Evolutionary conservation across 768 basidiomycete species (phyloP), one percentile per base, ranked within the genome.

Genomic region (Stropharia rugosoannulata): DNA sequence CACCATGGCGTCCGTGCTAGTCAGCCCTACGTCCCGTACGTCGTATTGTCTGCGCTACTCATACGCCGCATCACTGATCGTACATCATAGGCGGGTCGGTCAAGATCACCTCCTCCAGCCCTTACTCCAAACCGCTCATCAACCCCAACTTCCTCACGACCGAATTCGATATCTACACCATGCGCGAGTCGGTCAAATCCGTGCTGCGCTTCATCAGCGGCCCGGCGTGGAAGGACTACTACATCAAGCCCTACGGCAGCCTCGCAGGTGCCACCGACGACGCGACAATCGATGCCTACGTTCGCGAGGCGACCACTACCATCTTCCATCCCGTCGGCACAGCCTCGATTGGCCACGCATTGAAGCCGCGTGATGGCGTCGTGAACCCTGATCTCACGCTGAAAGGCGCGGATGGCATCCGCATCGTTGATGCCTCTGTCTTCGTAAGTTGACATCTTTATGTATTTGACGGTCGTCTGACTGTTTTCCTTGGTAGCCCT

Each of bases 71-170:
- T n/a, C n/a, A n/a, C n/a, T 22, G 4, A 22, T 22, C 22, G 22
- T 54, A 68, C 58, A 2, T 13, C n/a, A 9, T 51, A 77, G 75
- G 73, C 53, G 76, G 75, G 11, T 63, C 63, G 7, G 57, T 75
- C n/a, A 68, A 62, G 13, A 53, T 83, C 36, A 74, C 68, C 41
- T 75, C 78, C 25, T 70, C 68, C n/a, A 65, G 76, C 60, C 73
- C 81, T 13, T 81, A 83, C 68, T 67, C 71, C 38, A 49, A 65
- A 25, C 81, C 82, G 0, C 35, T 68, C n/a, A 80, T 84, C 64
- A 72, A 84, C 61, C 77, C 80, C 1, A 73, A 74, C 40, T 75
- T 78, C 68, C 71, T 77, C 25, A 62, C 44, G 18, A 62, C 61
- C 12, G 58, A 59, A 8, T 66, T 68, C 42, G 73, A 73, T 50